phyloP scores from a whole-genome alignment of 2,329 filamentous ascomycete species.

The Phoma sp. region DNA sequence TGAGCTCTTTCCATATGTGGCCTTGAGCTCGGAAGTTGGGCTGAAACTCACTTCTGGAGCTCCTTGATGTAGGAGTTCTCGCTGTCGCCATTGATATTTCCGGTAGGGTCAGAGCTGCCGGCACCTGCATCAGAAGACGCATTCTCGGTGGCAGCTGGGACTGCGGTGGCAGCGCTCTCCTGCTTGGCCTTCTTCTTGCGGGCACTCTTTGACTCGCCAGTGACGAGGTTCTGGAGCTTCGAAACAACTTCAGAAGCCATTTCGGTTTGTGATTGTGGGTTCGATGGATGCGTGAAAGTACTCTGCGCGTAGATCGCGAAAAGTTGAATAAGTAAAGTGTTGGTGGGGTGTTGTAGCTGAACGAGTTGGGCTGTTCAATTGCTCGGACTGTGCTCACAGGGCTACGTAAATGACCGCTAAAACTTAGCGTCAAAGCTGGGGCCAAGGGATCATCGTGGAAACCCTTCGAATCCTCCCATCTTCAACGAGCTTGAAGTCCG shows the following conservation, averaged over 20 bases:
- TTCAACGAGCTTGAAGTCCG: not conserved
- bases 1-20: slow-evolving; percentile 3
- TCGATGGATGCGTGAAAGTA: slow-evolving; percentile 7
- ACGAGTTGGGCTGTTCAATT: slow-evolving; percentile 13
- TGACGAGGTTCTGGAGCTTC: slow-evolving; percentile 68
- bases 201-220: slow-evolving; percentile 61
- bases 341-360: slow-evolving; percentile 19
- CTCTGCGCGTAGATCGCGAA: slow-evolving; percentile 26
- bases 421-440: slow-evolving; percentile 10
- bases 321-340: not conserved
- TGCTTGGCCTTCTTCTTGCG: slow-evolving; percentile 62
- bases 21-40: slow-evolving; percentile 6
- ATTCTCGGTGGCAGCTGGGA: slow-evolving; percentile 51
- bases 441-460: slow-evolving; percentile 11
- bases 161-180: slow-evolving; percentile 50
- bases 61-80: slow-evolving; percentile 88
- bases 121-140: slow-evolving; percentile 39
- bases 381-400: slow-evolving; percentile 14
- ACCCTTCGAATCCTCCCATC: slow-evolving; percentile 7
- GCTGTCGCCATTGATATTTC: slow-evolving; percentile 65
- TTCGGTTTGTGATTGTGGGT: slow-evolving; percentile 21
- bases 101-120: slow-evolving; percentile 40
- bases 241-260: slow-evolving; percentile 64
- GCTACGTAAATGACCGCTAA: slow-evolving; percentile 12
- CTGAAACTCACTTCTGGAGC: slow-evolving; percentile 78